These are phyloP conservation scores for Phytophthora chlamydospora DNA, from an alignment of 352 stramenopile genomes.

Conservation along the genomic window DNA sequence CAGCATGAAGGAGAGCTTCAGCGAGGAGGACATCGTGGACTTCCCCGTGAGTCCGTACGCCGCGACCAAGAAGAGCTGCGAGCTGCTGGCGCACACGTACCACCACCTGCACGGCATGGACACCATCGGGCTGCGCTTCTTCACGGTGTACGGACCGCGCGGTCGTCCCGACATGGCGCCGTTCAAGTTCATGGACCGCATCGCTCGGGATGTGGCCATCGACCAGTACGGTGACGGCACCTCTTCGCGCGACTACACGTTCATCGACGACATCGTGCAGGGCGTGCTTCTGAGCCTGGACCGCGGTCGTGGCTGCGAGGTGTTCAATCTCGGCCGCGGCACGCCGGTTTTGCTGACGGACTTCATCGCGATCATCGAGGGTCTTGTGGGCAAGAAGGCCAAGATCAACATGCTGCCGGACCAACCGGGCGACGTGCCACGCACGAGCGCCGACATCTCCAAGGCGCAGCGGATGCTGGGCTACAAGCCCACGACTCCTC, in stretches of 20 bases:
- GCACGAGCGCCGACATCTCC: conserved; percentile 95
- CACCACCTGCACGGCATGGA: conserved; percentile 96
- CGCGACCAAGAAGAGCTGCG: conserved; percentile 97
- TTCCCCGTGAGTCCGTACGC: conserved; percentile 97
- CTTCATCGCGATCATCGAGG: conserved; percentile 96
- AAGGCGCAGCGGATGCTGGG: conserved; percentile 96
- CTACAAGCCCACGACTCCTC: conserved; percentile 93
- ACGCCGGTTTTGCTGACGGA: conserved; percentile 91
- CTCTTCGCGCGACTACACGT: conserved; percentile 97
- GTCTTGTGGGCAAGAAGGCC: conserved; percentile 93
- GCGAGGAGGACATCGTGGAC: conserved; percentile 91
- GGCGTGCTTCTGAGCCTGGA: conserved; percentile 89
- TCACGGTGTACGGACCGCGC: conserved; percentile 97
- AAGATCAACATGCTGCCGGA: conserved; percentile 94
- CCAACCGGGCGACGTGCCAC: conserved; percentile 96
- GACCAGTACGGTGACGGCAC: conserved; percentile 97
- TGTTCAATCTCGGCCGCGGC: conserved; percentile 98
- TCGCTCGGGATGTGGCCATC: conserved; percentile 91
- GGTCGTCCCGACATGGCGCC: conserved; percentile 98
- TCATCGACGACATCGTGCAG: conserved; percentile 98
- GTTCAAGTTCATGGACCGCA: conserved; percentile 98
- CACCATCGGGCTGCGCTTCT: conserved; percentile 96
- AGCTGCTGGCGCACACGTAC: conserved; percentile 98
- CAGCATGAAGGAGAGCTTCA: conserved; percentile 92
- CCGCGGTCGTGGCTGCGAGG: conserved; percentile 85